phyloP scores from a whole-genome alignment of 164 flowering plant genomes.

The Protea cynaroides region DNA sequence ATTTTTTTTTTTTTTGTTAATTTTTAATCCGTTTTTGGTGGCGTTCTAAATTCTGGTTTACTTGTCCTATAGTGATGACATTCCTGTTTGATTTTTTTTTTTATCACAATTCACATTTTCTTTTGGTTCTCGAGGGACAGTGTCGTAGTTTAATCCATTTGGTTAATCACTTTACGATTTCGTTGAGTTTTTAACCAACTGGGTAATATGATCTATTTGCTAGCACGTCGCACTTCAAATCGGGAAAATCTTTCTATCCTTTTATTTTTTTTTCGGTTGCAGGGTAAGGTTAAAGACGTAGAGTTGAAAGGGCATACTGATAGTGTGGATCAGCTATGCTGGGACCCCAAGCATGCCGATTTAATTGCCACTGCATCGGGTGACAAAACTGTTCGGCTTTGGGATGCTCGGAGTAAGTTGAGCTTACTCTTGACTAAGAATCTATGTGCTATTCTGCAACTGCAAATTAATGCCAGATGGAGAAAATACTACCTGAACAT shows the following conservation, averaged over 20 bases:
- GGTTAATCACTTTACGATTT: no score
- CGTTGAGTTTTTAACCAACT: no score
- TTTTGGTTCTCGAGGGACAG: no score
- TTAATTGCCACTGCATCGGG: constrained; percentile 95
- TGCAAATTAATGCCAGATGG: no score
- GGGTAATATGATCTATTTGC: not conserved
- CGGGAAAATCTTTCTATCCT: not conserved
- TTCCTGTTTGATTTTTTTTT: no score
- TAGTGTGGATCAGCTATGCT: constrained; percentile 97
- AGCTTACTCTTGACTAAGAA: not conserved
- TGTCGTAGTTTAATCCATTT: no score
- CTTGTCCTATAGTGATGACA: no score
- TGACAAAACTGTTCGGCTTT: constrained; percentile 92
- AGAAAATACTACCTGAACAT: no score
- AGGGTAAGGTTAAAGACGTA: constrained; percentile 88
- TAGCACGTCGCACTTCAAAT: not conserved
- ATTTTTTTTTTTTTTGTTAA: not conserved
- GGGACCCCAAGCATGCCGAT: constrained; percentile 98
- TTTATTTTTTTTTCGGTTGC: constrained; percentile 13
- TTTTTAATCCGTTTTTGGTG: not conserved
- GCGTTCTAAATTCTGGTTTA: not conserved
- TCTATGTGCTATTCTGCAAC: not conserved
- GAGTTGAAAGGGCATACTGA: constrained; percentile 96
- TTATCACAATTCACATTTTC: no score
- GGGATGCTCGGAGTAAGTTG: constrained; percentile 99